phyloP scores from a whole-genome alignment of 2,329 filamentous ascomycete genomes.

The Huntiella decipiens region DNA sequence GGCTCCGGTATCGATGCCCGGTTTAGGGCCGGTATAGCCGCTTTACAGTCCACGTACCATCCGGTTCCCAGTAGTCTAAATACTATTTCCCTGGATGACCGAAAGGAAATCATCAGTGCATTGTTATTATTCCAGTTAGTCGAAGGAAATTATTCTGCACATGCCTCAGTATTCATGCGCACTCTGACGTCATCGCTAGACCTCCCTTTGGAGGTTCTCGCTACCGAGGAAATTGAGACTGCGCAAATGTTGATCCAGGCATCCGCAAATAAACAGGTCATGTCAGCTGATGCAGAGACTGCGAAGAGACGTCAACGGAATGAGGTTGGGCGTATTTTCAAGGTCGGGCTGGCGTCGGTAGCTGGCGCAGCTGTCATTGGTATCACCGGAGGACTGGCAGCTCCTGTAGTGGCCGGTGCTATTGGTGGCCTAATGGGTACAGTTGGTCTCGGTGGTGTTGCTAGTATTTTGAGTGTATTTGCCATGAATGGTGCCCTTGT shows the following conservation, averaged over 20 bases:
- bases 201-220: constrained; percentile 41
- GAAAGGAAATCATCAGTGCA: constrained; percentile 47
- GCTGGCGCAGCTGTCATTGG: constrained; percentile 83
- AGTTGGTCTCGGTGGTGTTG: constrained; percentile 67
- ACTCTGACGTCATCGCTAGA: constrained; percentile 49
- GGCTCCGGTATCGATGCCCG: constrained; percentile 19
- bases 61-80: constrained; percentile 34
- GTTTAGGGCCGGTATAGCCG: constrained; percentile 20
- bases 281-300: constrained; percentile 60
- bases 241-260: constrained; percentile 56
- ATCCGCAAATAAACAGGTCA: constrained; percentile 27
- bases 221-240: constrained; percentile 54
- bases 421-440: constrained; percentile 70
- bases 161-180: constrained; percentile 50
- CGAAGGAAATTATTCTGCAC: constrained; percentile 53
- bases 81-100: constrained; percentile 37
- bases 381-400: constrained; percentile 76
- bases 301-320: constrained; percentile 55
- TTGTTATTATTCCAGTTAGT: constrained; percentile 52
- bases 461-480: constrained; percentile 68
- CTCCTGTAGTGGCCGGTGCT: constrained; percentile 70
- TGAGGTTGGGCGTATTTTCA: constrained; percentile 58
- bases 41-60: constrained; percentile 32
- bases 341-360: constrained; percentile 74
- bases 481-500: constrained; percentile 75